Evolutionary conservation across 805 yeast genomes (phyloP).

Genomic region (Metschnikowia matae): DNA sequence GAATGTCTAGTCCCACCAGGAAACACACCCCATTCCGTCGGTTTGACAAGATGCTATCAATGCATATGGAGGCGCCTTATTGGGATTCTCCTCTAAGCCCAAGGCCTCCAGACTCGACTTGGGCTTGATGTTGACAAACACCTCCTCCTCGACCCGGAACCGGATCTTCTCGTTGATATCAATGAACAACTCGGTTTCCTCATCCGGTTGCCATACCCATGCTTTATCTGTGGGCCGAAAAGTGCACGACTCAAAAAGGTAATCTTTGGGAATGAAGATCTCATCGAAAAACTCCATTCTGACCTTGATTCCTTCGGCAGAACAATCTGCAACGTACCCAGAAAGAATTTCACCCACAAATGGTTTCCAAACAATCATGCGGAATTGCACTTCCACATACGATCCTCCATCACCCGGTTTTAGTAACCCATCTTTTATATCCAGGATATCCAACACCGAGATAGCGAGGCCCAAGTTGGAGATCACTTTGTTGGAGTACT

Average conservation of each 20-base stretch:
- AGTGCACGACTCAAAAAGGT: constrained; percentile 73
- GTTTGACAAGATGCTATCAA: constrained; percentile 86
- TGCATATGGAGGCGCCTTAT: constrained; percentile 73
- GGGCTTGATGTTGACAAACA: constrained; percentile 81
- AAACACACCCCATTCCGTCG: constrained; percentile 93
- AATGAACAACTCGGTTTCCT: constrained; percentile 70
- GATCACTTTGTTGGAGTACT: constrained; percentile 82
- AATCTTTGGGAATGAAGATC: constrained; percentile 78
- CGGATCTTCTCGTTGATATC: constrained; percentile 90
- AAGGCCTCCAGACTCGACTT: constrained; percentile 56
- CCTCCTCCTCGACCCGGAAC: constrained; percentile 86
- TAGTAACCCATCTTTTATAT: constrained; percentile 82
- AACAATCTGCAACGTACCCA: constrained; percentile 90
- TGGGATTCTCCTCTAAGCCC: constrained; percentile 32
- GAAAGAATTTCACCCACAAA: constrained; percentile 89
- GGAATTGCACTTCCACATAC: constrained; percentile 66
- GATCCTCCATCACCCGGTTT: constrained; percentile 95
- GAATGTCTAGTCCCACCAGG: constrained; percentile 99
- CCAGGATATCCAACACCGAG: constrained; percentile 76
- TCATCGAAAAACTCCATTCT: constrained; percentile 88
- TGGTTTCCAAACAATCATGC: constrained; percentile 85
- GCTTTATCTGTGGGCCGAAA: constrained; percentile 77
- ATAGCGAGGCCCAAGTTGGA: constrained; percentile 81
- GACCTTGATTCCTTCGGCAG: constrained; percentile 81
- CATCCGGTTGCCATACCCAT: constrained; percentile 89